These are phyloP conservation scores for Hericium rajendrae DNA, from an alignment of 768 basidiomycete species.

Conservation along the genomic window DNA sequence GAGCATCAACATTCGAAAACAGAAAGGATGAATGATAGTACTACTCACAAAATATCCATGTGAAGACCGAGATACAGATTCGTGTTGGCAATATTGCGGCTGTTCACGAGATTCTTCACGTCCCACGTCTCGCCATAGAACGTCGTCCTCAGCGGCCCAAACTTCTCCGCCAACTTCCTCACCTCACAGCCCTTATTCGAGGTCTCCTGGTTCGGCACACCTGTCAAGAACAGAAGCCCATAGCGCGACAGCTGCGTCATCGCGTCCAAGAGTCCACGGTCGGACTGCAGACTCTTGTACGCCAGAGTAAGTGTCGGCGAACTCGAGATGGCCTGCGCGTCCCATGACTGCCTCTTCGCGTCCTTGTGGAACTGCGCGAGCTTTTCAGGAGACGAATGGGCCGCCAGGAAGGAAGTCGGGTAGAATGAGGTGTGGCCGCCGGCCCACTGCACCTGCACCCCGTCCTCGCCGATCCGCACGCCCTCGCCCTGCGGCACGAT, in stretches of 20 bases:
- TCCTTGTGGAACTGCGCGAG: conserved; percentile 39
- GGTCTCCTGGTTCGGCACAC: conserved; percentile 57
- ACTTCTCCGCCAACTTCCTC: conserved; percentile 47
- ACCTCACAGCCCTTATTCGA: conserved; percentile 57
- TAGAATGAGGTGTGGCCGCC: conserved; percentile 52
- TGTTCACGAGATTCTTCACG: conserved; percentile 64
- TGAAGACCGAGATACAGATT: conserved; percentile 81
- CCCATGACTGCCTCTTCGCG: conserved; percentile 34
- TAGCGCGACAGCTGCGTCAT: conserved; percentile 63
- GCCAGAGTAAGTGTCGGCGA: conserved; percentile 40
- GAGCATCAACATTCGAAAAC: not conserved
- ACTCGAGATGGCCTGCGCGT: conserved; percentile 22
- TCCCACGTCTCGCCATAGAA: conserved; percentile 91
- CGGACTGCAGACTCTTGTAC: conserved; percentile 41
- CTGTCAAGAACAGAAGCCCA: conserved; percentile 65
- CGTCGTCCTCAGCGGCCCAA: conserved; percentile 74
- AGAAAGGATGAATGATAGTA: not conserved
- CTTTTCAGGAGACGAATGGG: conserved; percentile 31
- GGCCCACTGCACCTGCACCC: conserved; percentile 44
- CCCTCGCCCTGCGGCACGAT: conserved; percentile 35
- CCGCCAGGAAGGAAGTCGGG: conserved; percentile 34
- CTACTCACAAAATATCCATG: conserved; percentile 80
- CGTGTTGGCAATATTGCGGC: conserved; percentile 92
- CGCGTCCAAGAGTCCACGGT: conserved; percentile 40
- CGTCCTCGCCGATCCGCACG: conserved; percentile 31